Evolutionary conservation across 2,329 filamentous ascomycete genomes (phyloP).

Genomic region (Monosporascus sp.): DNA sequence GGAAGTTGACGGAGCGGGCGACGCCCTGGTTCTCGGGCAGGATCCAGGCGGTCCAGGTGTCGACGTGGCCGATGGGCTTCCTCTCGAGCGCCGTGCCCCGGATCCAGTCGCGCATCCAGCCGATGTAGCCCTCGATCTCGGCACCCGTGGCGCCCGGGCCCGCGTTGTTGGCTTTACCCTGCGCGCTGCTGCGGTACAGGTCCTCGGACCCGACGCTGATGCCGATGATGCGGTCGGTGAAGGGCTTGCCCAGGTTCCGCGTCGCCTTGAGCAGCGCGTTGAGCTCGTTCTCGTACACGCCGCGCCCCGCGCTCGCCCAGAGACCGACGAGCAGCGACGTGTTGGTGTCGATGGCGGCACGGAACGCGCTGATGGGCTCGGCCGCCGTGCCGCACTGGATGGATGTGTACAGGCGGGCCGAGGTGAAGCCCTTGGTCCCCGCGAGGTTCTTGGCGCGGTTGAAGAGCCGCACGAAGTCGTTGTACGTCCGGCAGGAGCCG

Average conservation of each 20-base stretch:
- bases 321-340: slow-evolving; percentile 22
- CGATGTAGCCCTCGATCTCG: slow-evolving; percentile 24
- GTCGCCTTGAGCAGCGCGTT: slow-evolving; percentile 18
- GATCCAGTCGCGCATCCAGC: slow-evolving; percentile 22
- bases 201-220: slow-evolving; percentile 28
- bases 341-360: slow-evolving; percentile 25
- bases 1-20: slow-evolving; percentile 17
- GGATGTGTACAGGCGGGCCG: slow-evolving; percentile 38
- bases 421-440: slow-evolving; percentile 35
- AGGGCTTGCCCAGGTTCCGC: slow-evolving; percentile 14
- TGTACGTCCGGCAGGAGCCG: slow-evolving; percentile 33
- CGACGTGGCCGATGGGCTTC: slow-evolving; percentile 25
- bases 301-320: slow-evolving; percentile 23
- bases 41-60: slow-evolving; percentile 27
- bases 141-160: slow-evolving; percentile 19
- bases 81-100: slow-evolving; percentile 18
- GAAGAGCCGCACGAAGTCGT: slow-evolving; percentile 40
- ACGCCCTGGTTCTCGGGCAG: slow-evolving; percentile 22
- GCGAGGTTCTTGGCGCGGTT: slow-evolving; percentile 36
- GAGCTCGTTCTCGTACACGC: slow-evolving; percentile 21
- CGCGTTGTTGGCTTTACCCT: slow-evolving; percentile 19
- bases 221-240: slow-evolving; percentile 22
- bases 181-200: slow-evolving; percentile 21
- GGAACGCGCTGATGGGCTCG: slow-evolving; percentile 24
- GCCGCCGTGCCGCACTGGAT: slow-evolving; percentile 26